These are phyloP conservation scores for Hirschioporus abietinus DNA, from an alignment of 768 basidiomycete genomes.

Conservation along the genomic window DNA sequence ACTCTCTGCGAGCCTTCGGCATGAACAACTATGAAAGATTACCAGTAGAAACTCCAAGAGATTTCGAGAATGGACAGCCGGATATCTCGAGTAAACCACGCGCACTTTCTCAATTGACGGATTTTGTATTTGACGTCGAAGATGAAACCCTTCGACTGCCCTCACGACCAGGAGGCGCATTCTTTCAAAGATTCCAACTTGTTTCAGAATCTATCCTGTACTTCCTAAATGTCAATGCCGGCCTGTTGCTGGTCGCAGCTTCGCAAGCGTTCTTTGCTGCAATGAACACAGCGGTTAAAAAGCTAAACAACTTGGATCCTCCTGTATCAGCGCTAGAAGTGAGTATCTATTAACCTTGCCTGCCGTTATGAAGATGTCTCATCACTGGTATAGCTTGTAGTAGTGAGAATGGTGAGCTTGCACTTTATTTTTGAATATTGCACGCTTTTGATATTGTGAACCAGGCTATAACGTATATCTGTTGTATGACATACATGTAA, in stretches of 20 bases:
- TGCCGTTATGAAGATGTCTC: not conserved
- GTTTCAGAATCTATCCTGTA: not conserved
- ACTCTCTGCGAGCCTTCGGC: not conserved
- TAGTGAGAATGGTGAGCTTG: slow-evolving; percentile 48
- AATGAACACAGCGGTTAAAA: slow-evolving; percentile 62
- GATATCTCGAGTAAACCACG: not conserved
- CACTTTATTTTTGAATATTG: slow-evolving; percentile 4
- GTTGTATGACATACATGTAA: slow-evolving; percentile 47
- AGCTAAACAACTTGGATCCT: slow-evolving; percentile 48
- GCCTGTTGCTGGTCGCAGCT: slow-evolving; percentile 52
- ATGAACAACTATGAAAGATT: not conserved
- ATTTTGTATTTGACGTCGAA: not conserved
- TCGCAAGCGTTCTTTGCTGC: slow-evolving; percentile 56
- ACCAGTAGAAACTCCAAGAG: not conserved
- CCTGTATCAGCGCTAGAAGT: slow-evolving; percentile 58
- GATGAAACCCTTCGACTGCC: not conserved
- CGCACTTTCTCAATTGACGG: no score
- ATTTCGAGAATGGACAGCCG: not conserved
- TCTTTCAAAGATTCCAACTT: not conserved
- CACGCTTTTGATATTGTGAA: not conserved
- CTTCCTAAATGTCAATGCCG: slow-evolving; percentile 37
- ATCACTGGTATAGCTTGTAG: slow-evolving; percentile 36
- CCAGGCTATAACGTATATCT: slow-evolving; percentile 48
- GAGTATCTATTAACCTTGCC: slow-evolving; percentile 12
- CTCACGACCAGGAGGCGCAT: not conserved